Evolutionary conservation across 768 basidiomycete genomes (phyloP).

Genomic region (Tubosaeta sp.): DNA sequence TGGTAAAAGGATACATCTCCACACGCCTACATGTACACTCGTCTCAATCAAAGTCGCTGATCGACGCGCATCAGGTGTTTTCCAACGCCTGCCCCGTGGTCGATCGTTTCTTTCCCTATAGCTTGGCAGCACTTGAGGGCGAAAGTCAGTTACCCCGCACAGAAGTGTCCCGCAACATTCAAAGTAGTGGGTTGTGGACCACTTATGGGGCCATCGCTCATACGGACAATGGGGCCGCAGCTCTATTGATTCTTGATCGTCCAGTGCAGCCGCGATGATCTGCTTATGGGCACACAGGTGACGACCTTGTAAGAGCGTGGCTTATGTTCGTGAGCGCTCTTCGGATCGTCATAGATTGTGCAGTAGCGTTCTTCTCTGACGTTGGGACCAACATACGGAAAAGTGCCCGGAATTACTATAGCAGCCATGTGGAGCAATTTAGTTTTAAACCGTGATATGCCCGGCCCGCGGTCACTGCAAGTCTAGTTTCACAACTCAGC

Average conservation of each 20-base stretch:
- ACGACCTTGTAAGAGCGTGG: no score
- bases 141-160: background rate
- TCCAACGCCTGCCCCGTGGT: conserved; percentile 74
- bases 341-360: no score
- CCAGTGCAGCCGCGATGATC: background rate
- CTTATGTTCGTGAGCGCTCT: no score
- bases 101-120: conserved; percentile 31
- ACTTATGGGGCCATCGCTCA: background rate
- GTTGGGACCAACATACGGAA: no score
- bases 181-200: background rate
- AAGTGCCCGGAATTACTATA: no score
- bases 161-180: background rate
- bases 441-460: no score
- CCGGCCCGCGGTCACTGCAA: no score
- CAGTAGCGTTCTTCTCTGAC: no score
- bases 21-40: conserved; percentile 34
- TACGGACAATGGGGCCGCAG: background rate
- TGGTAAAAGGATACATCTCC: conserved; percentile 14
- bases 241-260: no score
- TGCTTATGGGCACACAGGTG: no score
- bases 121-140: background rate
- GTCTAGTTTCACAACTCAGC: no score
- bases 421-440: no score
- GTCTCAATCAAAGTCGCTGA: conserved; percentile 61
- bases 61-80: conserved; percentile 78